Conservation (phyloP, 306 rosid genomes). For the Castanea sativa region DNA sequence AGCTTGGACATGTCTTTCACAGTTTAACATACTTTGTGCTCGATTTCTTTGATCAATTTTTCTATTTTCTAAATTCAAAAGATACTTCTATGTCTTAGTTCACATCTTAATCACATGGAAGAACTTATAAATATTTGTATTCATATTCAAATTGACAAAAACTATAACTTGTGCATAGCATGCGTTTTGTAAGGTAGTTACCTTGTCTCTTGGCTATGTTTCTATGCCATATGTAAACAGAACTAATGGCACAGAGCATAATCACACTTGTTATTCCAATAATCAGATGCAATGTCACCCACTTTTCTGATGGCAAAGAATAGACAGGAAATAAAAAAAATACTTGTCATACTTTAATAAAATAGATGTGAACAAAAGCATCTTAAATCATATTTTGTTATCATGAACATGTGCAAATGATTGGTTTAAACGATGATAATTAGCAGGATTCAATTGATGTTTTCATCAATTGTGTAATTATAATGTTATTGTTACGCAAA, state of each 20-base stretch:
- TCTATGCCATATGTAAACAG: background rate
- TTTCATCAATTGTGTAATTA: background rate
- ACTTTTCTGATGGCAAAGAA: background rate
- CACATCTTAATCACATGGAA: background rate
- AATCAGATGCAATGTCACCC: background rate
- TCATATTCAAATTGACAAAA: background rate
- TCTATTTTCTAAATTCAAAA: slow-evolving; percentile 17
- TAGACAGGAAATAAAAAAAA: background rate
- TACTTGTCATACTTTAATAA: background rate
- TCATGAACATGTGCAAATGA: background rate
- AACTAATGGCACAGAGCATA: slow-evolving; percentile 10
- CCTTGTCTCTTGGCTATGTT: slow-evolving; percentile 15
- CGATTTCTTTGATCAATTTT: background rate
- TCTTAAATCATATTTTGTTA: no score
- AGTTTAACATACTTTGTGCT: slow-evolving; percentile 7
- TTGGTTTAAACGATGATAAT: background rate
- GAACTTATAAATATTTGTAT: background rate
- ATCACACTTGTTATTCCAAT: background rate
- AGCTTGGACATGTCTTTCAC: slow-evolving; percentile 20
- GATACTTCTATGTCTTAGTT: background rate
- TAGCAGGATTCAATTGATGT: no score
- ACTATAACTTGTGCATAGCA: background rate
- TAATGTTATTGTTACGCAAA: background rate
- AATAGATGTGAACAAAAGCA: background rate
- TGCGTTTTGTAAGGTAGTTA: background rate